Evolutionary conservation across 345 rosid genomes (phyloP), one percentile per base, ranked within the genome.

Genomic region (Ceriops decandra): DNA sequence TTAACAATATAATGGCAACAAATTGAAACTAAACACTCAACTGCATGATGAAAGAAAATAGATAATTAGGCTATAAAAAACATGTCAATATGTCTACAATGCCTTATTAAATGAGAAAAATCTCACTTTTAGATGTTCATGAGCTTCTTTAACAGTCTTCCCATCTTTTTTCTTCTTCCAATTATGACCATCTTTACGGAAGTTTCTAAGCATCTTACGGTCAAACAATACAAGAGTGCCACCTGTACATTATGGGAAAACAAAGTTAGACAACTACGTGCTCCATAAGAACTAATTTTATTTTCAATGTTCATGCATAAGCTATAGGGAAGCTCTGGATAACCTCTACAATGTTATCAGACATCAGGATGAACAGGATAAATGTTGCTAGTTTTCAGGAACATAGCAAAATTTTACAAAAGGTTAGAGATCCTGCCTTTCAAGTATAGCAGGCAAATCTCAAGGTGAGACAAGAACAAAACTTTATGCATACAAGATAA

Each of bases 121-220:
- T 32, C 90, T 76, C 71, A 91, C 99, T 84, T 95, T 95, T 64
- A 95, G 83, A 82, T 90, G 98, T 83, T 91, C 99, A 53, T 95
- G 99, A 79, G 99, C 99, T 81, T 95, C 99, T 82, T 92, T 95
- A 66, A 91, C 84, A 2, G 99, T 95, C 89, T 88, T 90, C 72
- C 99, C 99, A 74, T 95, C 99, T 31, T 88, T 90, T 77, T 95
- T 95, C 96, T 91, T 95, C 85, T 92, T 95, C 99, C 99, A 95
- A 75, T 83, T 95, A 80, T 91, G 97, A 72, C 99, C 98, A 83
- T 95, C 99, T 73, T 86, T 91, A 66, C 99, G 83, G 79, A 95
- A 95, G 84, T 95, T 91, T 82, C 99, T 88, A 66, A 95, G 87
- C 96, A 85, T 90, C 88, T 90, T 95, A 53, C 99, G 93, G 57